Base-by-base conservation (phyloP, 257 asterid genomes). In the Gentiana macrophylla region DNA sequence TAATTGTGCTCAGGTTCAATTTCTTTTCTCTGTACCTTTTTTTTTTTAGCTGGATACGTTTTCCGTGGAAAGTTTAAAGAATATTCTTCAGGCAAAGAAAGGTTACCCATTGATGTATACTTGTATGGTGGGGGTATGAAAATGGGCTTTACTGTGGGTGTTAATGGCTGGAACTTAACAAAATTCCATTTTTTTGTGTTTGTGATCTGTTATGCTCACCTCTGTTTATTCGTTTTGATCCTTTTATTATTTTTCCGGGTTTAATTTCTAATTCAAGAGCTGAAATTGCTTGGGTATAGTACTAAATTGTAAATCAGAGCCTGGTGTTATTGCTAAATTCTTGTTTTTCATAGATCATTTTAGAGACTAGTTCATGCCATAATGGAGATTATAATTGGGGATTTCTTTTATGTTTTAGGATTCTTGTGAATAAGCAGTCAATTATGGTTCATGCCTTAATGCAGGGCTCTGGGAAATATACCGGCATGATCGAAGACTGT, bases 401-500 rank as follows among this genome's bases (percentile, higher is more conserved):
- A 8, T 43, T 37, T 44, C 12, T 15, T 41, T 41, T 41, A 41
- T 41, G 2, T 41, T 41, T 41, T 41, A 10, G 46, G 46, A 53
- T 11, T 33, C 37, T 41, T 32, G 6, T 44, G 32, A 41, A 5
- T 56, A 8, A 52, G 43, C 11, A 46, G 15, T 9, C 53, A 11
- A 37, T 59, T 36, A 4, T 46, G 50, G 15, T 7, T 15, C 32
- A 36, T 34, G 7, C 49, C 32, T 47, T 38, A 61, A 43, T 75
- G 84, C 96, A 90, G 98, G 96, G 83, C 67, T 72, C 89, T 62
- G 68, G 80, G 58, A 90, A 79, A 71, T 90, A 90, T 72, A 80
- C 98, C 1, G 98, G 98, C 55, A 77, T 82, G 11, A 84, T 90
- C 67, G 98, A 86, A 81, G 98, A 78, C 66, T 90, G 98, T 62